Evolutionary conservation across 2,329 filamentous ascomycete species (phyloP), one percentile per base, ranked within the genome.

Genomic region (Hypomyces perniciosus): DNA sequence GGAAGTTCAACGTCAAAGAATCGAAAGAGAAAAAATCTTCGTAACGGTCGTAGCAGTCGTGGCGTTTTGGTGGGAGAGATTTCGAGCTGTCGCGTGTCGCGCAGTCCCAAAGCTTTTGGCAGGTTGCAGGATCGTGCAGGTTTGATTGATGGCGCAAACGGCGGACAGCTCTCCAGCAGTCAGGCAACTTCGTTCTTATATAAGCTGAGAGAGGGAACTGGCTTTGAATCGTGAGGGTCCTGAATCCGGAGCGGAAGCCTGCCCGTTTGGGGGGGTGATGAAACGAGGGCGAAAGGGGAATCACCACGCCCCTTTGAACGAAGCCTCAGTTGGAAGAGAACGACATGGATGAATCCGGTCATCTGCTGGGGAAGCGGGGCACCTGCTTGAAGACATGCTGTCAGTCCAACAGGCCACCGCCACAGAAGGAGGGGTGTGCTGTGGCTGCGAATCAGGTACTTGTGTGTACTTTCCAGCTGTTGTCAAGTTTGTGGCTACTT

Each of bases 11-110:
- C 12, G 31, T 30, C 49, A 54, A 41, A 20, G 31, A 10, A 34
- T 48, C 57, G 54, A 39, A 44, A 53, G 44, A 55, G 52, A 44
- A 54, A 54, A 44, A 53, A 41, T 34, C n/a, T 34, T 61, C 61
- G 61, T 62, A 62, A 59, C 56, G 51, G 60, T 62, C 61, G 57
- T 62, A 55, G 54, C 53, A 52, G 54, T 62, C 20, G 20, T 61
- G 61, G 62, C 46, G 61, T 35, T 12, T 35, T 8, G 33, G 33
- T 57, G 54, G 26, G 10, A 27, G 10, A 42, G 39, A 26, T 42
- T 20, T 13, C 27, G 13, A 28, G 10, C 10, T 27, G 39, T 42
- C 39, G 39, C 39, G 39, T 42, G 39, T 42, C 39, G 13, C 13
- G 39, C 26, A 6, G 13, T 8, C 13, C n/a, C 13, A 42, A 41